A percentile compares a stretch with the other conserved stretches of the same genome.
These are phyloP conservation scores for Hura crepitans DNA, from an alignment of 441 rosid genomes.

Conservation along the genomic window DNA sequence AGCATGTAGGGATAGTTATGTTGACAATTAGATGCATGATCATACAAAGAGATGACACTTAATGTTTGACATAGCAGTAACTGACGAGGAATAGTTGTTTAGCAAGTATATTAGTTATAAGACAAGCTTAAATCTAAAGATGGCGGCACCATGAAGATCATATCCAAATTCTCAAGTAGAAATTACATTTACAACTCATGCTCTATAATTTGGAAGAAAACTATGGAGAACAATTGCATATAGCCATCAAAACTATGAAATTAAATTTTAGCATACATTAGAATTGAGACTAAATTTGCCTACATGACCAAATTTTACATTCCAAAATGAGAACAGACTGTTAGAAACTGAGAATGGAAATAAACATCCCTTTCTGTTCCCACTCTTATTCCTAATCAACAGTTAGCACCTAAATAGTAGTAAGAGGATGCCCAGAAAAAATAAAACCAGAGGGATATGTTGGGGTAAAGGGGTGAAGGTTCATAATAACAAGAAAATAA, in stretches of 20 bases:
- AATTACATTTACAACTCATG: background rate
- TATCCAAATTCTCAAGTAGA: background rate
- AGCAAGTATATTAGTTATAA: background rate
- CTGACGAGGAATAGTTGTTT: background rate
- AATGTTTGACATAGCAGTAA: background rate
- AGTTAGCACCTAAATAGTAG: background rate
- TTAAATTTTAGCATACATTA: background rate
- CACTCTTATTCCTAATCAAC: background rate
- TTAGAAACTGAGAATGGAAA: background rate
- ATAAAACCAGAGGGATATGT: background rate
- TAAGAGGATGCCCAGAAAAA: background rate
- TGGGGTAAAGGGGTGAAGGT: background rate
- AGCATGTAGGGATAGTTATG: background rate
- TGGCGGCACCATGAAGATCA: background rate
- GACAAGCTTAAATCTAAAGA: background rate
- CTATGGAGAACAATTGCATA: background rate
- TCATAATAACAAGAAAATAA: constrained; percentile 17
- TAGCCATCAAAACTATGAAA: background rate
- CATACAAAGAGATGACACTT: background rate
- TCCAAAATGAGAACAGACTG: background rate
- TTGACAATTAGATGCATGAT: background rate
- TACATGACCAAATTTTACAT: background rate
- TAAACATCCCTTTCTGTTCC: background rate
- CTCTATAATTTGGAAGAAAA: background rate
- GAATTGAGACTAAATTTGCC: background rate